A percentile compares a stretch with the other conserved stretches of the same genome.
Evolutionary conservation across 768 basidiomycete species (phyloP).

Genomic region (Kwoniella europaea): DNA sequence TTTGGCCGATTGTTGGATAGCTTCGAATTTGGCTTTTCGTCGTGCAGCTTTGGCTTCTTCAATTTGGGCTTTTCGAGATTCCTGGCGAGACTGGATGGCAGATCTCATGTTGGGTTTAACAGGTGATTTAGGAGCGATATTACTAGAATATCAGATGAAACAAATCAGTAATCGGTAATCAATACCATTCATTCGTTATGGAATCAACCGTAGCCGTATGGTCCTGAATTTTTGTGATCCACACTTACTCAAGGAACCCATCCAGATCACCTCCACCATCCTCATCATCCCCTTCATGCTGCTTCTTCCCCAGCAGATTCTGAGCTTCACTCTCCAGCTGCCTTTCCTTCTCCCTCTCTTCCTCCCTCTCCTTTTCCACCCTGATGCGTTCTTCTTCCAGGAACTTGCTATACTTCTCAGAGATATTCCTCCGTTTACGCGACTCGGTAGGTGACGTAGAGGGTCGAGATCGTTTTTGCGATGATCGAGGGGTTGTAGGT

Average conservation of each 20-base stretch:
- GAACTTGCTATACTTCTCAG: conserved; percentile 9
- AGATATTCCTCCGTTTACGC: not conserved
- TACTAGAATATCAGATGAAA: not conserved
- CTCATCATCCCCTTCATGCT: conserved; percentile 4
- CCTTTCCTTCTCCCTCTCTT: conserved; percentile 11
- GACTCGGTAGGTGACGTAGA: not conserved
- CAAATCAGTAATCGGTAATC: too few relatives aligned
- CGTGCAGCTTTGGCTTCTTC: conserved; percentile 1
- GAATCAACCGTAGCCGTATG: too few relatives aligned
- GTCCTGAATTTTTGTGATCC: not conserved
- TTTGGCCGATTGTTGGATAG: conserved; percentile 1
- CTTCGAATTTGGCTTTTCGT: conserved; percentile 8
- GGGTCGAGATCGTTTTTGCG: conserved; percentile 9
- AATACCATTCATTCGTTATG: too few relatives aligned
- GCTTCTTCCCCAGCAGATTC: not conserved
- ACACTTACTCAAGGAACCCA: conserved; percentile 25
- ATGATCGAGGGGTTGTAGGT: conserved; percentile 15
- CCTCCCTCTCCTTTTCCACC: conserved; percentile 12
- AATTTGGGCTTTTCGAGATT: not conserved
- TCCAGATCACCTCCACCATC: conserved; percentile 14
- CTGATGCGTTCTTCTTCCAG: not conserved
- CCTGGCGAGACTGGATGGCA: conserved; percentile 9
- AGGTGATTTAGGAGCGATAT: conserved; percentile 9
- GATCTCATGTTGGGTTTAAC: conserved; percentile 2
- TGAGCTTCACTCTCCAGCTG: not conserved